A percentile compares a stretch with the other conserved stretches of the same genome.
Conservation (phyloP, 148 eudicot genomes). For the Camellia japonica region DNA sequence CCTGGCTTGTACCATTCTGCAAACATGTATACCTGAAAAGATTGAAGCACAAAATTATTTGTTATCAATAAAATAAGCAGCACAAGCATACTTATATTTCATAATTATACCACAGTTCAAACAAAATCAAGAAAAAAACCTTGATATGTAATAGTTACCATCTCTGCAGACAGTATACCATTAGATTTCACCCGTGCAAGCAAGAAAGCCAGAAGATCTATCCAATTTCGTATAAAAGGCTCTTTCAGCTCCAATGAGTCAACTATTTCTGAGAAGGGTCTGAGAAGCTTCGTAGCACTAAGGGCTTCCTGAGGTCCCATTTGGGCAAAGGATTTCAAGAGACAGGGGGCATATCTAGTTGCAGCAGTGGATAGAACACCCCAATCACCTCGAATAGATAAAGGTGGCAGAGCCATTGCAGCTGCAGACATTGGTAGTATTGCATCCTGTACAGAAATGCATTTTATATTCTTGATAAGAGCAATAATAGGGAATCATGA, state of each 20-base stretch:
- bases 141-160: constrained; percentile 56
- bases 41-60: background rate
- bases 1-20: constrained; percentile 99
- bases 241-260: constrained; percentile 83
- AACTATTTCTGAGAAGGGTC: constrained; percentile 79
- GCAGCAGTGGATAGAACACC: constrained; percentile 92
- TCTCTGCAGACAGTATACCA: constrained; percentile 96
- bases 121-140: background rate
- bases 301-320: constrained; percentile 94
- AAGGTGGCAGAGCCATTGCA: constrained; percentile 97
- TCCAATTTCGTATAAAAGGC: constrained; percentile 91
- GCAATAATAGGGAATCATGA: background rate
- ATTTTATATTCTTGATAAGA: constrained; percentile 2
- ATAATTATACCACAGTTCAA: background rate
- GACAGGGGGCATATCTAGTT: constrained; percentile 80
- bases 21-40: constrained; percentile 88
- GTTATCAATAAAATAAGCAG: constrained; percentile 1
- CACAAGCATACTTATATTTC: background rate
- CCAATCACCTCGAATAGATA: constrained; percentile 85
- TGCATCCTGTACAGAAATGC: constrained; percentile 58
- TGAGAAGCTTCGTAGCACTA: constrained; percentile 93
- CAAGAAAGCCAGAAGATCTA: constrained; percentile 92
- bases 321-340: constrained; percentile 75
- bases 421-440: constrained; percentile 88
- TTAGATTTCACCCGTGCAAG: constrained; percentile 95